phyloP scores from a whole-genome alignment of 257 asterid species.

The Vinca minor region DNA sequence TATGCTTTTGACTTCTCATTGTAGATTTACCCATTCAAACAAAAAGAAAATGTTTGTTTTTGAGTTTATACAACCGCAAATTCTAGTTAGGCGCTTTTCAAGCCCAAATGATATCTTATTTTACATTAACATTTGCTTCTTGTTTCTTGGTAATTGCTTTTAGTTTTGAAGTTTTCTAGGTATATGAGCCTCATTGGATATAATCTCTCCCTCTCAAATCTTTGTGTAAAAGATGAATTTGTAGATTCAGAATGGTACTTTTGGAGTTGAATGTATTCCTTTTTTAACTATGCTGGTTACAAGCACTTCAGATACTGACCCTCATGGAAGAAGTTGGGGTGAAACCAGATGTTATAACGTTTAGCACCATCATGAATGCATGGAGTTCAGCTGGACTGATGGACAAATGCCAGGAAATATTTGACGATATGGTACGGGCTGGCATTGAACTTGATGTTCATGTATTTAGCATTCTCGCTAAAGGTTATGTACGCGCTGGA shows the following conservation, averaged over 20 bases:
- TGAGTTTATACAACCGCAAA: background rate
- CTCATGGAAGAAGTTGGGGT: slow-evolving; percentile 79
- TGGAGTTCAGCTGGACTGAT: slow-evolving; percentile 84
- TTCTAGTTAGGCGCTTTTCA: background rate
- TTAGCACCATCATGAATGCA: slow-evolving; percentile 90
- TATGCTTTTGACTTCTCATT: slow-evolving; percentile 19
- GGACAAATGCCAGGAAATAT: slow-evolving; percentile 72
- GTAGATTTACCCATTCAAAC: background rate
- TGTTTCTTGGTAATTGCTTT: background rate
- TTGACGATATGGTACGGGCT: slow-evolving; percentile 62
- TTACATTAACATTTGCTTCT: background rate
- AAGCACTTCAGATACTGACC: slow-evolving; percentile 40
- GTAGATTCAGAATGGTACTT: too few species aligned
- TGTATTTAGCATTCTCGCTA: slow-evolving; percentile 86
- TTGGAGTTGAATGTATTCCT: too few species aligned
- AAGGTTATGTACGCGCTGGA: slow-evolving; percentile 81
- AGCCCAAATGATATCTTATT: background rate
- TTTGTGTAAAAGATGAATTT: too few species aligned
- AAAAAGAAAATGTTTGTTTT: background rate
- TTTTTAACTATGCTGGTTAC: background rate
- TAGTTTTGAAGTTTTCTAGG: background rate
- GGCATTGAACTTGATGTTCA: slow-evolving; percentile 73
- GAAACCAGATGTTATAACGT: slow-evolving; percentile 81
- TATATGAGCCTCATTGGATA: background rate
- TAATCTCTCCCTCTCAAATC: too few species aligned